Base-by-base conservation (phyloP, 768 basidiomycete species). In the Boletales sp. region DNA sequence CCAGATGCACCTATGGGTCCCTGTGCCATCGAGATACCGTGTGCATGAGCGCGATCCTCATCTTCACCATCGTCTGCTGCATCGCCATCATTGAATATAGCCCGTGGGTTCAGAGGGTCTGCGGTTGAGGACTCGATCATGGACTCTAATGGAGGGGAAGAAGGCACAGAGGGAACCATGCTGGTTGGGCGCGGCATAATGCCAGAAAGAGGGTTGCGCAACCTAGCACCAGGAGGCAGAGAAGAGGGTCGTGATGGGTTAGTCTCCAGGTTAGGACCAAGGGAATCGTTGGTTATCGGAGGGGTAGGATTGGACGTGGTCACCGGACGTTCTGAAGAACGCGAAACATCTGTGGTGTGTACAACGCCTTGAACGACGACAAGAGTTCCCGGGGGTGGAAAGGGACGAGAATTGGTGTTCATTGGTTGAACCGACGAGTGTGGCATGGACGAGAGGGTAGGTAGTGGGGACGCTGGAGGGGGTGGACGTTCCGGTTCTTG, bases 341-440 rank as follows among this genome's bases (percentile, higher is more conserved):
- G 72, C 1, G 82, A 74, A 25, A 79, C 76, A 65, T 88, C 86
- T 4, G 84, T 83, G 1, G 87, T 88, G 54, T 89, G 86, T 1
- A 89, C 87, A 36, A 89, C 86, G 43, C 87, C 87, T 66, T 90
- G 87, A 0, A 90, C 87, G 33, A 90, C 86, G 21, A 90, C 87
- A 4, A 90, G 75, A 3, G 87, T 88, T 13, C 87, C 86, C 0
- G 86, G 82, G 0, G 86, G 82, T 33, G 86, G 85, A 61, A 87
- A 87, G 48, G 76, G 75, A 18, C 79, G 70, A n/a, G 53, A 56
- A 36, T 17, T 48, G 41, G 21, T 42, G 35, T 44, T 68, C 18
- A 49, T 37, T 12, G 57, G 59, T 28, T 65, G 60, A 31, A 63
- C 44, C 33, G 59, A 49, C 44, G 62, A 52, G 19, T 66, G 57